phyloP scores from a whole-genome alignment of 305 asterid species.

The Fraxinus sp. region DNA sequence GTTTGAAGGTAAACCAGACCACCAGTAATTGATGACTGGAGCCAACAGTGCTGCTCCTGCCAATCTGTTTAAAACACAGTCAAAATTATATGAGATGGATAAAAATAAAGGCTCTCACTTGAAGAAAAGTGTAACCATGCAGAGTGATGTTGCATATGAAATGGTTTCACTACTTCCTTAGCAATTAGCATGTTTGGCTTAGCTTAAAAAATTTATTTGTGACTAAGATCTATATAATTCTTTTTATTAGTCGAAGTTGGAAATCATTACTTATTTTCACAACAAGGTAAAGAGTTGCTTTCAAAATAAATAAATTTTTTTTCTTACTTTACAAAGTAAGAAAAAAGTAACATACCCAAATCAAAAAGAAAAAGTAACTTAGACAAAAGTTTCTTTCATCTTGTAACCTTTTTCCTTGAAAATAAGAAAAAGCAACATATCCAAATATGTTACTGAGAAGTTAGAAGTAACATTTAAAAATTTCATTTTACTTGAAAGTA shows the following conservation, averaged over 20 bases:
- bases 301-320: neutral
- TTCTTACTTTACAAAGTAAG: neutral
- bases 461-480: neutral
- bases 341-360: neutral
- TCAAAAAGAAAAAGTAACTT: neutral
- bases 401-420: neutral
- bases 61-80: constrained; percentile 45
- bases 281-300: neutral
- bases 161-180: neutral
- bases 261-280: neutral
- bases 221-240: neutral
- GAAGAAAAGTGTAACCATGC: neutral
- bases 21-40: constrained; percentile 78
- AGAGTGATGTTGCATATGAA: neutral
- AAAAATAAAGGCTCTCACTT: neutral
- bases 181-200: neutral
- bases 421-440: neutral
- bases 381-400: neutral
- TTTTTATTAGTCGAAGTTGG: neutral
- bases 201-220: neutral
- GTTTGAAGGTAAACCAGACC: constrained; percentile 71
- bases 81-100: neutral
- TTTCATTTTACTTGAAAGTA: neutral
- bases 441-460: neutral
- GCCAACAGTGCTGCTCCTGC: constrained; percentile 70